Evolutionary conservation across 345 rosid species (phyloP), one percentile per base, ranked within the genome.

Genomic region (Citrus cavaleriei): DNA sequence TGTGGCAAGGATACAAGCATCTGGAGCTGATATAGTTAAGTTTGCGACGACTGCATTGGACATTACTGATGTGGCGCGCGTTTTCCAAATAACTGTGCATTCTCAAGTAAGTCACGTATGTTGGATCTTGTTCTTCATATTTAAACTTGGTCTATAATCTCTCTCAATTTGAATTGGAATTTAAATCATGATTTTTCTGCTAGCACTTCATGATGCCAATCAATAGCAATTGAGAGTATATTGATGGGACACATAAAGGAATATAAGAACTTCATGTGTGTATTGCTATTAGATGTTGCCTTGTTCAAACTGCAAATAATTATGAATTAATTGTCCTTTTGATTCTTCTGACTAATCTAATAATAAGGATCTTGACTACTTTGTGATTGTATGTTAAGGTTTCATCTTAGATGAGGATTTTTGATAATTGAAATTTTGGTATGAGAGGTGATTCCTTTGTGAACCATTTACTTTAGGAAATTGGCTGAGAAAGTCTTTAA

Each of bases 1-100:
- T 78, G 98, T 89, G 79, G 84, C 88, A 51, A 87, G 87, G 76
- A 92, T 93, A 77, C 96, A 88, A 77, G 87, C 89, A 35, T 46
- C 91, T 78, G 98, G 97, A 79, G 98, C 97, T 30, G 97, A 95
- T 70, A 96, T 93, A 65, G 98, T 93, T 70, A 96, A 96, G 86
- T 88, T 93, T 86, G 98, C 95, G 30, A 93, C 97, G 10, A 92
- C 97, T 65, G 97, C 98, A 63, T 82, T 84, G 70, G 97, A 96
- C 70, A 93, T 96, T 62, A 76, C 94, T 83, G 98, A 96, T 80
- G 98, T 91, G 79, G 92, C 95, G 25, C 94, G 93, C 68, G 81
- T 96, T 85, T 93, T 93, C 85, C 97, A 93, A 74, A 89, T 92
- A 81, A 92, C 91, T 22, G 92, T 88, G 68, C 90, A 90, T 84